phyloP scores from a whole-genome alignment of 2,329 filamentous ascomycete genomes.

The Botrytis porri region DNA sequence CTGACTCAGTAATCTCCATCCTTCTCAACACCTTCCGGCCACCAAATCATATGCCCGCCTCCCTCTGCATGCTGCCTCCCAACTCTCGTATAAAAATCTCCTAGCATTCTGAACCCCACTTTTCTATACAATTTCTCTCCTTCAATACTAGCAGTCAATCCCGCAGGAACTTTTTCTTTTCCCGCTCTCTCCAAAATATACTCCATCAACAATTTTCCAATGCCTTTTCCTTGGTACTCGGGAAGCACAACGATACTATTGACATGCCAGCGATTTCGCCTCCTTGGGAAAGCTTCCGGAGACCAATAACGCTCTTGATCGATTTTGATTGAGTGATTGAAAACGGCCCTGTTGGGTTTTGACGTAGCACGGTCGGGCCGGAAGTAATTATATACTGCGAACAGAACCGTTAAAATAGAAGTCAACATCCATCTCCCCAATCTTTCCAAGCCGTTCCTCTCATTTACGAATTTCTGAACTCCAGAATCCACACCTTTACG shows the following conservation, averaged over 20 bases:
- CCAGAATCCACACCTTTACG: constrained; percentile 29
- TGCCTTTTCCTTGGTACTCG: constrained; percentile 29
- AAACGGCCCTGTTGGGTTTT: constrained; percentile 6
- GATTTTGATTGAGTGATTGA: constrained; percentile 16
- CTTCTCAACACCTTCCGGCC: constrained; percentile 21
- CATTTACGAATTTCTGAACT: constrained; percentile 11
- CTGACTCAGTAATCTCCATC: neutral
- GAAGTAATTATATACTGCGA: constrained; percentile 15
- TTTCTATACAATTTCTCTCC: constrained; percentile 32
- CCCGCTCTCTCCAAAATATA: constrained; percentile 27
- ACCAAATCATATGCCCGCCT: constrained; percentile 32
- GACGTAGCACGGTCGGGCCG: constrained; percentile 27
- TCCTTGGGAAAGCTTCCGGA: constrained; percentile 24
- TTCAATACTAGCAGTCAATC: constrained; percentile 27
- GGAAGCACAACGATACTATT: constrained; percentile 28
- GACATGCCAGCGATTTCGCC: constrained; percentile 29
- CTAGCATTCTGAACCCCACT: constrained; percentile 31
- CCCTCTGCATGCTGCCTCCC: constrained; percentile 20
- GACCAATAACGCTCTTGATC: constrained; percentile 30
- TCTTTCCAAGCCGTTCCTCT: neutral
- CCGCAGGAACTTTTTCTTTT: constrained; percentile 28
- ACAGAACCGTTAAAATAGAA: constrained; percentile 21
- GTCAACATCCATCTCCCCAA: constrained; percentile 13
- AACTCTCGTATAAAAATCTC: constrained; percentile 24
- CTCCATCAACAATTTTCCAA: constrained; percentile 30